These are phyloP conservation scores for Odontarrhena argentea DNA, from an alignment of 345 rosid species.

Conservation along the genomic window DNA sequence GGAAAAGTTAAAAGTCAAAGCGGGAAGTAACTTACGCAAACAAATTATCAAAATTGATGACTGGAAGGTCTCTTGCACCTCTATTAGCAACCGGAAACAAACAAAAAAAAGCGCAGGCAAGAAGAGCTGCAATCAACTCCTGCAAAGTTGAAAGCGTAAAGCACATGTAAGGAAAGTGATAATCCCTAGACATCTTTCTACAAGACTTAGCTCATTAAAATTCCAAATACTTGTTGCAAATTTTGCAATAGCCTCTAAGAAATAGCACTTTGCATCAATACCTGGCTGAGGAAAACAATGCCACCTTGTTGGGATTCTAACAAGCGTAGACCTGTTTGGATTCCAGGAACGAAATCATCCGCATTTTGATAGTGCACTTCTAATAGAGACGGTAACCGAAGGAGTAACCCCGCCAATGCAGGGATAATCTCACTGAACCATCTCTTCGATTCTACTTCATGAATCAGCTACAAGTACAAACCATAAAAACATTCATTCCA, in stretches of 20 bases:
- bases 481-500: not conserved
- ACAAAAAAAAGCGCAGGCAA: conserved; percentile 82
- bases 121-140: conserved; percentile 87
- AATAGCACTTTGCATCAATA: conserved; percentile 27
- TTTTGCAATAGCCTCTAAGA: not conserved
- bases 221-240: conserved; percentile 1
- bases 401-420: conserved; percentile 59
- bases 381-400: conserved; percentile 62
- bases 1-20: conserved; percentile 38
- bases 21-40: conserved; percentile 69
- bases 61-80: conserved; percentile 64
- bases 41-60: conserved; percentile 78
- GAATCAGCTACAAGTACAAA: conserved; percentile 48
- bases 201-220: conserved; percentile 13
- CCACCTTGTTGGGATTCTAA: conserved; percentile 69
- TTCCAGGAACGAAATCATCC: conserved; percentile 38
- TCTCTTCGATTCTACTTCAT: conserved; percentile 51
- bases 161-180: conserved; percentile 6
- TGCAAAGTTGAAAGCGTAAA: conserved; percentile 42
- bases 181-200: conserved; percentile 10
- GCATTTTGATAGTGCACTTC: conserved; percentile 68
- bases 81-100: conserved; percentile 70
- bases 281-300: conserved; percentile 82
- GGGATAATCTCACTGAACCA: conserved; percentile 79
- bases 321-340: conserved; percentile 59